phyloP scores from a whole-genome alignment of 1,284 basidiomycete species.

The Coniferiporia weirii region DNA sequence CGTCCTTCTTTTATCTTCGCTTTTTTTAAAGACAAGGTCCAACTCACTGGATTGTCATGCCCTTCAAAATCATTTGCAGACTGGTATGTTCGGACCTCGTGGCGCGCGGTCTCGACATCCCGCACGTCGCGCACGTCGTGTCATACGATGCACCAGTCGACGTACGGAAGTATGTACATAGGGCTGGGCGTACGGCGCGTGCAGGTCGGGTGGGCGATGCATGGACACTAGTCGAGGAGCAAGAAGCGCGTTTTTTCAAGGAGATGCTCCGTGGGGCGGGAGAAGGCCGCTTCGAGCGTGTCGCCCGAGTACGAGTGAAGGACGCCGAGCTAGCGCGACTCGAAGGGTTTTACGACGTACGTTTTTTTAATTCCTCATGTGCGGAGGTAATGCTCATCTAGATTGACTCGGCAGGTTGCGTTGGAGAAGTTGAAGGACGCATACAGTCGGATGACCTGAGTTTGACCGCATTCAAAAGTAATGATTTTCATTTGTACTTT shows the following conservation, averaged over 20 bases:
- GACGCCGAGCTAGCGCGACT: conserved; percentile 59
- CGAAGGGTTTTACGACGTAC: conserved; percentile 61
- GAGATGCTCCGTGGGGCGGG: conserved; percentile 66
- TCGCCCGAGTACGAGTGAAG: conserved; percentile 69
- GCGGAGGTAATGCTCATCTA: background rate
- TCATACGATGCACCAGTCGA: conserved; percentile 96
- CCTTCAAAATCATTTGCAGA: conserved; percentile 35
- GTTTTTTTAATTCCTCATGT: conserved; percentile 17
- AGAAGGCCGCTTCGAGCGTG: conserved; percentile 58
- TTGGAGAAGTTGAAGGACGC: conserved; percentile 32
- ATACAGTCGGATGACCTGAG: conserved; percentile 25
- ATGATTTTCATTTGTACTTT: background rate
- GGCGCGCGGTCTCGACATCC: conserved; percentile 95
- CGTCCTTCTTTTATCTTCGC: conserved; percentile 3
- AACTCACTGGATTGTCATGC: conserved; percentile 3
- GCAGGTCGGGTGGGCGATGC: conserved; percentile 84
- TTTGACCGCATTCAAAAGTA: background rate
- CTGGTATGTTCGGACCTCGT: conserved; percentile 94
- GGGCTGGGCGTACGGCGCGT: conserved; percentile 91
- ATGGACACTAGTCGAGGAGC: conserved; percentile 94
- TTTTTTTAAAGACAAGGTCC: background rate
- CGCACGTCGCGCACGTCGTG: conserved; percentile 85
- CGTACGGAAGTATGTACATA: conserved; percentile 96
- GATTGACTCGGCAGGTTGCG: conserved; percentile 29
- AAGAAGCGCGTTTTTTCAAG: conserved; percentile 91